A percentile compares a stretch with the other conserved stretches of the same genome.
phyloP scores from a whole-genome alignment of 495 filamentous ascomycete species.

The Extremus antarcticus region DNA sequence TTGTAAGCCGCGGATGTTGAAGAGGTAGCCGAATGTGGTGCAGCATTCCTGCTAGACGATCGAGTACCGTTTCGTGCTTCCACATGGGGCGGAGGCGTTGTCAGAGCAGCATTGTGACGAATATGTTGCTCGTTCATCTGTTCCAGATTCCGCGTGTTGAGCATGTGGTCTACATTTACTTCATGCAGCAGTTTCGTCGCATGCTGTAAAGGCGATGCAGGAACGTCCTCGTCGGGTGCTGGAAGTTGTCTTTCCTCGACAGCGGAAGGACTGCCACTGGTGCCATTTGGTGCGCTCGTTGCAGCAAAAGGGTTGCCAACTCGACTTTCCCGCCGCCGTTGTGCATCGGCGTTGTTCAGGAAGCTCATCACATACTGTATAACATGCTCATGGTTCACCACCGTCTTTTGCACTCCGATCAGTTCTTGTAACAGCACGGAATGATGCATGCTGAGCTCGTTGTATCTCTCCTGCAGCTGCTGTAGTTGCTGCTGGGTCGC shows the following conservation, averaged over 20 bases:
- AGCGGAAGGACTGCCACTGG: slow-evolving; percentile 1
- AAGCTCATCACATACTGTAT: slow-evolving; percentile 67
- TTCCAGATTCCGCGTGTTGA: slow-evolving; percentile 65
- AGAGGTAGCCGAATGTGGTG: slow-evolving; percentile 42
- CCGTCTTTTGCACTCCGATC: slow-evolving; percentile 76
- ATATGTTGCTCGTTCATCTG: slow-evolving; percentile 64
- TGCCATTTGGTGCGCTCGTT: slow-evolving; percentile 22
- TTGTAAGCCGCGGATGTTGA: slow-evolving; percentile 41
- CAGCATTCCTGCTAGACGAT: slow-evolving; percentile 25
- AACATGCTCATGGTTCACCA: slow-evolving; percentile 69
- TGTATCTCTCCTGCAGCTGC: slow-evolving; percentile 70
- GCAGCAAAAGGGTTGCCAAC: slow-evolving; percentile 39
- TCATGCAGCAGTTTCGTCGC: slow-evolving; percentile 80
- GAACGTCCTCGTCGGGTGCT: slow-evolving; percentile 49
- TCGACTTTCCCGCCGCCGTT: slow-evolving; percentile 52
- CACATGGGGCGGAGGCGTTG: slow-evolving; percentile 33
- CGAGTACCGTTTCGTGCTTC: slow-evolving; percentile 22
- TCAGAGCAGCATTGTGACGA: slow-evolving; percentile 35
- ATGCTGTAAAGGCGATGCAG: slow-evolving; percentile 72
- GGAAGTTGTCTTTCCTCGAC: slow-evolving; percentile 3
- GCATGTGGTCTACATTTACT: slow-evolving; percentile 65
- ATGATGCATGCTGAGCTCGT: slow-evolving; percentile 75
- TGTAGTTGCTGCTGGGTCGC: slow-evolving; percentile 90
- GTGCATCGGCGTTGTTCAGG: slow-evolving; percentile 53
- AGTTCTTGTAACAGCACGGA: slow-evolving; percentile 80